Base-by-base conservation (phyloP, 2,329 filamentous ascomycete species). In the Ophiostoma sp. region DNA sequence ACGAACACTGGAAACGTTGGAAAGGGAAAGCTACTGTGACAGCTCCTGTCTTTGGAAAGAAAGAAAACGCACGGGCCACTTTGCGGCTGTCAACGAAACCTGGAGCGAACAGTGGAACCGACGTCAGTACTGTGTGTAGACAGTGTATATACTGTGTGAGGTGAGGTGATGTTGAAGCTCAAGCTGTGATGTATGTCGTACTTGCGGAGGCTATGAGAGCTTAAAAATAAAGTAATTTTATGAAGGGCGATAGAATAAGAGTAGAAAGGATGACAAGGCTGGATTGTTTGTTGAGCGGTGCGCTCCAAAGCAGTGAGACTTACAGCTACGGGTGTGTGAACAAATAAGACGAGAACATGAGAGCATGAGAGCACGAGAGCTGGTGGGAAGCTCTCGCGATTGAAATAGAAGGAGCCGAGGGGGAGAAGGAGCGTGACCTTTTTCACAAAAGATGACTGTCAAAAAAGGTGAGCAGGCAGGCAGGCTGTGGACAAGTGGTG, bases 41-140 rank as follows among this genome's bases (percentile, higher is more conserved):
- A 57, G 68, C 68, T 70, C 64, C 8, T 52, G 28, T 22, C n/a
- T 22, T 52, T 55, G 15, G 9, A 9, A 55, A 12, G 22, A 28
- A 22, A 19, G n/a, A 15, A 42, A 42, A 66, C 19, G 71, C 71
- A 73, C 71, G 64, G 71, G 45, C 71, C 71, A 69, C 31, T 36
- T 19, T 59, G 36, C 50, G 48, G 68, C 68, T 70, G 50, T 42
- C 68, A 57, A 28, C 11, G 28, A 42, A 15, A 15, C n/a, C 33
- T 42, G 59, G 33, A 64, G 59, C n/a, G 66, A 33, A 28, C 3
- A 2, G n/a, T 45, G 64, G 48, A 69, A 25, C 31, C 48, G 31
- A 57, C 48, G 66, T 69, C 33, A 42, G 50, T 59, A 57, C 69
- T 50, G 63, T 55, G 72, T 28, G 57, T 7, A 28, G n/a, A 70